Evolutionary conservation across 1,284 basidiomycete genomes (phyloP).

Genomic region (Waitea zeae): DNA sequence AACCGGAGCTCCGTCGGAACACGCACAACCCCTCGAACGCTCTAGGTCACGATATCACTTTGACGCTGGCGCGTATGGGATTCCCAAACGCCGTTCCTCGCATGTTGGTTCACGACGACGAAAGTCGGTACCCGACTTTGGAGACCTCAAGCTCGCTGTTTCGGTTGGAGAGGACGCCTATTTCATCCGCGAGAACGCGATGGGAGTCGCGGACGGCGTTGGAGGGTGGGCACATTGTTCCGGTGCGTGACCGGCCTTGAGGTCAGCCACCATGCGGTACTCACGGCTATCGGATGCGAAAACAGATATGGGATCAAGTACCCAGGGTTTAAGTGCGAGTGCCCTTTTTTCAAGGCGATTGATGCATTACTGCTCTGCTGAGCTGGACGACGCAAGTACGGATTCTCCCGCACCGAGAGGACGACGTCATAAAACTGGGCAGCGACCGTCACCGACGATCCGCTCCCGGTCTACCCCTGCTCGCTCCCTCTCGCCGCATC

Average conservation of each 20-base stretch:
- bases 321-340: too few species aligned
- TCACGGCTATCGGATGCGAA: too few species aligned
- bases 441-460: neutral
- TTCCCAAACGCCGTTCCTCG: slow-evolving; percentile 31
- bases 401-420: neutral
- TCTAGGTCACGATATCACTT: slow-evolving; percentile 35
- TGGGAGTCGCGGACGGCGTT: slow-evolving; percentile 82
- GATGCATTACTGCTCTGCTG: slow-evolving; percentile 69
- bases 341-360: slow-evolving; percentile 73
- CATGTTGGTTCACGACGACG: slow-evolving; percentile 11
- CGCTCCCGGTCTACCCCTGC: neutral
- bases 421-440: neutral
- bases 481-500: neutral
- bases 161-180: slow-evolving; percentile 81
- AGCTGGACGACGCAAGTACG: slow-evolving; percentile 16
- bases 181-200: slow-evolving; percentile 65
- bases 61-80: slow-evolving; percentile 61
- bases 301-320: too few species aligned
- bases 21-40: too few species aligned
- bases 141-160: slow-evolving; percentile 31
- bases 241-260: too few species aligned
- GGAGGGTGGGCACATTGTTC: slow-evolving; percentile 67
- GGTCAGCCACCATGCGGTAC: too few species aligned
- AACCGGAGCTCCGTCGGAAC: too few species aligned
- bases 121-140: slow-evolving; percentile 10